Base-by-base conservation (phyloP, 202 grass and related monocot genomes). In the Bolboschoenoplectus hybrid region DNA sequence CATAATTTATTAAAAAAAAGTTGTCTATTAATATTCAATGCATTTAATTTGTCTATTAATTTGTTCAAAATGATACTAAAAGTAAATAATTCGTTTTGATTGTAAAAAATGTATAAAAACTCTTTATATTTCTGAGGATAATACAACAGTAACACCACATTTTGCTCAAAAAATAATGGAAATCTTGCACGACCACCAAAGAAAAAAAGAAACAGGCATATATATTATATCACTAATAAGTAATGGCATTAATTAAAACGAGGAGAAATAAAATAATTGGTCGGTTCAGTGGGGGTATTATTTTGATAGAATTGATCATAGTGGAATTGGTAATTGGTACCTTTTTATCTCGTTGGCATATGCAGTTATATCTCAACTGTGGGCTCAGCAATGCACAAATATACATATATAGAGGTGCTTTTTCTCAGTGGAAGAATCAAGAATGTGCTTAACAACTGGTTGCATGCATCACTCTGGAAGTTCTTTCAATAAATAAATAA, bases 401-500 rank as follows among this genome's bases (percentile, higher is more conserved):
- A 77, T 39, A 74, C 51, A 58, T 40, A 58, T 67, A 16, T 3
- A 38, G 20, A 67, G 36, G 26, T 16, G 1, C 7, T 46, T 44
- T 65, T 73, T 74, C 2, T 56, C 1, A 58, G 52, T 10, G 52
- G 52, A 77, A 35, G 26, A 7, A 7, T 5, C 47, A 50, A 16
- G 12, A 57, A 57, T 39, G 34, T 60, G 75, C 52, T 60, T 41
- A 79, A 79, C 75, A 79, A 79, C 52, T 60, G 52, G 12, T 79
- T 79, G 26, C 75, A 79, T 79, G 52, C 52, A 58, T 58, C 13
- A 2, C 41, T 4, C 12, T n/a, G 50, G 2, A 79, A 56, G 58
- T 32, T 60, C 58, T 3, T 58, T 79, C n/a, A 79, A 78, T 55
- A 7, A 26, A 26, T 26, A 26, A 26, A 26, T 26, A 58, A 41